phyloP scores from a whole-genome alignment of 768 basidiomycete species.

The Lactifluus hygrophoroides region DNA sequence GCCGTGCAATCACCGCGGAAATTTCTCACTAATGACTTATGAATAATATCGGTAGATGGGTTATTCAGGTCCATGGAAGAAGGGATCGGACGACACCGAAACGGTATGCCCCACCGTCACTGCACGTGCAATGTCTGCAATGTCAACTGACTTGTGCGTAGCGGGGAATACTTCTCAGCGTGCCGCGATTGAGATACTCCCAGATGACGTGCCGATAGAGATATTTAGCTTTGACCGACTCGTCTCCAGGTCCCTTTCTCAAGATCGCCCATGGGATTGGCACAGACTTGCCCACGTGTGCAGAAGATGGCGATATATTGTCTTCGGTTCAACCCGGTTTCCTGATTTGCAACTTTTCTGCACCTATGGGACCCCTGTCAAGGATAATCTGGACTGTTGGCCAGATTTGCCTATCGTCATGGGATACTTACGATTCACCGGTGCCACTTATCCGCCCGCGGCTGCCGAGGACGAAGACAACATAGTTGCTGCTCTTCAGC shows the following conservation, averaged over 20 bases:
- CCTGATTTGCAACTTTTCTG: constrained; percentile 3
- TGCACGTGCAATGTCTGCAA: not conserved
- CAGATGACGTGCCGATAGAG: not conserved
- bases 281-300: constrained; percentile 3
- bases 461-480: not conserved
- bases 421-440: not conserved
- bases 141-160: not conserved
- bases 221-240: not conserved
- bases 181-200: not conserved
- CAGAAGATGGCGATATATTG: not conserved
- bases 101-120: no score
- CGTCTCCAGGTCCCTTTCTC: not conserved
- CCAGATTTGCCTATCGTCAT: constrained; percentile 3
- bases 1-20: no score
- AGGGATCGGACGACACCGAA: no score
- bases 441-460: not conserved
- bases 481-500: not conserved
- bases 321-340: not conserved
- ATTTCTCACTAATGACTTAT: no score
- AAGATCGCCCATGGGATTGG: constrained; percentile 3
- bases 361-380: constrained; percentile 1
- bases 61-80: no score
- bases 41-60: no score
- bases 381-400: not conserved
- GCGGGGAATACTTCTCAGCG: not conserved